Conservation (phyloP, 2,329 filamentous ascomycete genomes). For the Ophiocordyceps camponoti-rufipedis region DNA sequence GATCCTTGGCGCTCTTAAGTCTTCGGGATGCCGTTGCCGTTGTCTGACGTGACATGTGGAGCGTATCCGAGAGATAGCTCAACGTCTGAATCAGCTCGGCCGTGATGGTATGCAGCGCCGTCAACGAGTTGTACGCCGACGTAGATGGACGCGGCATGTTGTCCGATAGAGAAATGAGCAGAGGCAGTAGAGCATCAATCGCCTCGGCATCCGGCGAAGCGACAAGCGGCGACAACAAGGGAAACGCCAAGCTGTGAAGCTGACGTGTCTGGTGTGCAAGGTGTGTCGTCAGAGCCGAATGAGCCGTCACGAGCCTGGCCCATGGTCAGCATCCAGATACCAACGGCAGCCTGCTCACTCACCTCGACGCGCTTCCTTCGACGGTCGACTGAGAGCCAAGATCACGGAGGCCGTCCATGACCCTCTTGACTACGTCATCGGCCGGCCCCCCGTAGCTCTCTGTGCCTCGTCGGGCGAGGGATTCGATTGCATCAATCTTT, state of each 20-base stretch:
- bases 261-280: constrained; percentile 58
- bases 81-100: constrained; percentile 61
- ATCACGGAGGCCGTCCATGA: constrained; percentile 52
- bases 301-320: constrained; percentile 54
- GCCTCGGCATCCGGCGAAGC: constrained; percentile 43
- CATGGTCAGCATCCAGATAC: constrained; percentile 4
- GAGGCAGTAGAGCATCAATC: constrained; percentile 50
- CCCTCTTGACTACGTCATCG: constrained; percentile 49
- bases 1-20: constrained; percentile 64
- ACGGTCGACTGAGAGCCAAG: constrained; percentile 56
- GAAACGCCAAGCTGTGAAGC: constrained; percentile 55
- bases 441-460: constrained; percentile 46
- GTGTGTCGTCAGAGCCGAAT: constrained; percentile 57
- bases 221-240: constrained; percentile 49
- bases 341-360: constrained; percentile 5
- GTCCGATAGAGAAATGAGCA: constrained; percentile 46
- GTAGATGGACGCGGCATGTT: constrained; percentile 48
- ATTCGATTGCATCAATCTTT: constrained; percentile 56
- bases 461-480: constrained; percentile 44
- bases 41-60: constrained; percentile 87
- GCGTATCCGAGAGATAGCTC: constrained; percentile 70
- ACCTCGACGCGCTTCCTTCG: constrained; percentile 56
- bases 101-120: constrained; percentile 51
- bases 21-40: constrained; percentile 66
- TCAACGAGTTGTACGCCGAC: constrained; percentile 44